Base-by-base conservation (phyloP, 306 rosid genomes). In the Cucumis sativus region DNA sequence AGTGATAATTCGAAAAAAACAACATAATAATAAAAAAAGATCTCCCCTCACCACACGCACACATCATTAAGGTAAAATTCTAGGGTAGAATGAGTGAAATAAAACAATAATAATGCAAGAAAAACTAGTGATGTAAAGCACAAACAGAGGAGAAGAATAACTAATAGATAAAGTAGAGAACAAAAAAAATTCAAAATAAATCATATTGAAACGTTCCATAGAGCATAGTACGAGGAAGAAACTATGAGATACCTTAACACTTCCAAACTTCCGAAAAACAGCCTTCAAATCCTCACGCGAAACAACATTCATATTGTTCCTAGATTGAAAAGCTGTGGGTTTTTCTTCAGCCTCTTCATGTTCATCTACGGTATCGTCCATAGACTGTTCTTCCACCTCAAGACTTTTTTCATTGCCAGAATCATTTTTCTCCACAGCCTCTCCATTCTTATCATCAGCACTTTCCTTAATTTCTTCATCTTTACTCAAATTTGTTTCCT, bases 271-370 rank as follows among this genome's bases (percentile, higher is more conserved):
- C 81, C 82, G 78, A 60, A 93, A 93, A 81, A 91, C 74, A 64
- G 1, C 70, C 87, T 86, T 93, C 84, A 93, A 85, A 86, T 93
- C 98, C 90, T 93, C 98, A 12, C 98, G 93, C 79, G 86, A 9
- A 72, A 93, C 96, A 35, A 93, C 96, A 39, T 91, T 81, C 96
- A 72, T 88, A 88, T 91, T 80, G 68, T 91, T 90, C 77, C 51
- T 89, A 85, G 28, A 89, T 63, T 80, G 40, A 20, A 80, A 82
- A 61, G 86, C 91, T 45, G 87, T 74, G 76, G 64, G 6, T 75
- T 83, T 89, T 80, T 64, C 88, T 74, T 82, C 91, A 58, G 75
- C 65, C 60, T 86, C 86, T 40, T 40, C 80, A 54, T 54, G 80
- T 80, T 82, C 89, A 54, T 69, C 77, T 55, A 14, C n/a, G 18